Percentiles rank a stretch among this genome's conserved stretches.
These are phyloP conservation scores for Patellaria atrata DNA, from an alignment of 495 filamentous ascomycete genomes.

Conservation along the genomic window DNA sequence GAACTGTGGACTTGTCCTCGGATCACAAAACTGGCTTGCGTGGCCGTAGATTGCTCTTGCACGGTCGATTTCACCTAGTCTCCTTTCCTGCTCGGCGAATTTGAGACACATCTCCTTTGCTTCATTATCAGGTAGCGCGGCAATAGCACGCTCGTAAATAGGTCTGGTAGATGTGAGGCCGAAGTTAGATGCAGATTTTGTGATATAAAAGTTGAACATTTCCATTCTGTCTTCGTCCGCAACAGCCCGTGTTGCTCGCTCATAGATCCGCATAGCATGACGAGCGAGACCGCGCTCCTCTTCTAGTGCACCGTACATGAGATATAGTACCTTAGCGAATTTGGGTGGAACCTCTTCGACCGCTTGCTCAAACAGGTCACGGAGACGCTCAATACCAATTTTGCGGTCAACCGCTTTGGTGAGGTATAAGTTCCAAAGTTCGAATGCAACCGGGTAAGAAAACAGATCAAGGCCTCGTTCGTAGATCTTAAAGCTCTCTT, in stretches of 20 bases:
- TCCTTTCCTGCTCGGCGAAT: slow-evolving; percentile 96
- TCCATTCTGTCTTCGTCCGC: slow-evolving; percentile 89
- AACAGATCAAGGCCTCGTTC: slow-evolving; percentile 94
- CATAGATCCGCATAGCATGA: slow-evolving; percentile 98
- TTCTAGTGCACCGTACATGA: slow-evolving; percentile 97
- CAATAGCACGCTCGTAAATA: slow-evolving; percentile 93
- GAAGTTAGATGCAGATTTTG: slow-evolving; percentile 96
- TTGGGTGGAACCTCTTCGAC: slow-evolving; percentile 89
- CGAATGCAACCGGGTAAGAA: slow-evolving; percentile 93
- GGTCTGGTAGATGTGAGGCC: slow-evolving; percentile 87
- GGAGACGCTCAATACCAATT: slow-evolving; percentile 83
- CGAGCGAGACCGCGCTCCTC: slow-evolving; percentile 92
- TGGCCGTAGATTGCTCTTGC: slow-evolving; percentile 92
- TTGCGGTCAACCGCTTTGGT: slow-evolving; percentile 94
- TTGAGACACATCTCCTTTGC: slow-evolving; percentile 97
- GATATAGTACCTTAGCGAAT: slow-evolving; percentile 87
- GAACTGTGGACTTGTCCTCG: slow-evolving; percentile 72
- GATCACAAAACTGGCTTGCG: slow-evolving; percentile 94
- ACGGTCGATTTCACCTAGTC: slow-evolving; percentile 91
- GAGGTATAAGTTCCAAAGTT: slow-evolving; percentile 96
- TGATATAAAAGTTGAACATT: slow-evolving; percentile 99
- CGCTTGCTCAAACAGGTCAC: slow-evolving; percentile 95
- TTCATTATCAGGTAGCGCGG: slow-evolving; percentile 81
- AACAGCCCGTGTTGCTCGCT: slow-evolving; percentile 89
- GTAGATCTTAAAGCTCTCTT: slow-evolving; percentile 96